Evolutionary conservation across 2,329 filamentous ascomycete genomes (phyloP).

Genomic region (Diaporthe sp.): DNA sequence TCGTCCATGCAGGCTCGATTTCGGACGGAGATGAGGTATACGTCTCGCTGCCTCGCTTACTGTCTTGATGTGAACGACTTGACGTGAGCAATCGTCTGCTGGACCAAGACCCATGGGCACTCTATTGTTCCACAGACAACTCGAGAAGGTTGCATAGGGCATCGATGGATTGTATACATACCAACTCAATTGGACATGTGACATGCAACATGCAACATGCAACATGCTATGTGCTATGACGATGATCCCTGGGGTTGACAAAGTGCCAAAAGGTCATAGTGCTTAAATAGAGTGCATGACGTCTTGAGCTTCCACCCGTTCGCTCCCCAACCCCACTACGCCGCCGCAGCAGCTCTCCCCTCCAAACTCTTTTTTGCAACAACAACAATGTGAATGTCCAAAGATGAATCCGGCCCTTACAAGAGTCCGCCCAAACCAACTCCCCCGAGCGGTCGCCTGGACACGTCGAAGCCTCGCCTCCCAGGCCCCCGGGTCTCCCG

Average conservation of each 20-base stretch:
- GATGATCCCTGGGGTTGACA: neutral
- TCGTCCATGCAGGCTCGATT: neutral
- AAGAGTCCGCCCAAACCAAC: slow-evolving; percentile 28
- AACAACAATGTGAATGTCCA: slow-evolving; percentile 29
- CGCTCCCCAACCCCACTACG: slow-evolving; percentile 18
- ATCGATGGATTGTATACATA: neutral
- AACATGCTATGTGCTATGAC: no score
- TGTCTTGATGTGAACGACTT: neutral
- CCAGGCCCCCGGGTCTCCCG: slow-evolving; percentile 79
- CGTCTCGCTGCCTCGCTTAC: neutral
- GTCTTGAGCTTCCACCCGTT: slow-evolving; percentile 10
- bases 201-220: no score
- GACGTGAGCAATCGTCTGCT: neutral
- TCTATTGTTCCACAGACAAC: neutral
- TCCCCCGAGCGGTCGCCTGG: slow-evolving; percentile 30
- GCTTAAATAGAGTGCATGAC: slow-evolving; percentile 15
- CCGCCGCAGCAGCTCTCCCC: neutral
- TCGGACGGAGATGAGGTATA: neutral
- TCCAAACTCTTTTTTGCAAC: neutral
- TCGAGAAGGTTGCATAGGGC: neutral
- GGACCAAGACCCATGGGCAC: neutral
- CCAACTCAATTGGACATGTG: slow-evolving; percentile 6
- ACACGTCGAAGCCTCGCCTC: slow-evolving; percentile 75
- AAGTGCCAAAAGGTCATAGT: neutral
- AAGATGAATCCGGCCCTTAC: slow-evolving; percentile 32